phyloP scores from a whole-genome alignment of 495 filamentous ascomycete species.

The Xylaria castorea region DNA sequence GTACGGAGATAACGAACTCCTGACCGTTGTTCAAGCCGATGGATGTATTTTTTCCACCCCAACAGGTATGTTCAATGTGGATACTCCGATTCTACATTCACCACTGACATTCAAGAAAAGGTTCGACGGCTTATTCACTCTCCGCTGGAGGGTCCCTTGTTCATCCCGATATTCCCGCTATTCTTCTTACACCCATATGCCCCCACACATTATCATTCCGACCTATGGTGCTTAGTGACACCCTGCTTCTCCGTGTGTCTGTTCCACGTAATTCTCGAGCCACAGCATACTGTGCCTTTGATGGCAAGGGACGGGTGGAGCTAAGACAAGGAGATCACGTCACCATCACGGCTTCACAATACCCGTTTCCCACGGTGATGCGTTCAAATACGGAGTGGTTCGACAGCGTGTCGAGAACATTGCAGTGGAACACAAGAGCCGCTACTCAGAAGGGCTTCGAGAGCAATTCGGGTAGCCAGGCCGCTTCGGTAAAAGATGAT shows the following conservation, averaged over 20 bases:
- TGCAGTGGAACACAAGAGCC: constrained; percentile 91
- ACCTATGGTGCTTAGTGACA: constrained; percentile 98
- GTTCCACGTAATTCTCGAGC: constrained; percentile 84
- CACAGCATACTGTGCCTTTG: constrained; percentile 93
- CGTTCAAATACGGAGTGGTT: constrained; percentile 88
- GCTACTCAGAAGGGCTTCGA: constrained; percentile 85
- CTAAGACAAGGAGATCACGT: constrained; percentile 91
- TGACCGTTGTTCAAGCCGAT: constrained; percentile 95
- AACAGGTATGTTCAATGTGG: constrained; percentile 63
- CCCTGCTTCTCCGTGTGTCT: constrained; percentile 83
- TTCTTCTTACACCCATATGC: constrained; percentile 96
- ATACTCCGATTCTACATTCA: not conserved
- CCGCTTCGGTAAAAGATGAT: constrained; percentile 51
- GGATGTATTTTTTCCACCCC: constrained; percentile 97
- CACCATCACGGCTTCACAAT: constrained; percentile 90
- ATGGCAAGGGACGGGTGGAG: constrained; percentile 94
- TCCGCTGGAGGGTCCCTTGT: constrained; percentile 95
- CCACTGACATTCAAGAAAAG: constrained; percentile 42
- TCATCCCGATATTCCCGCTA: constrained; percentile 95
- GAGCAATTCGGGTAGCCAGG: constrained; percentile 44
- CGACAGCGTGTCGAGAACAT: constrained; percentile 84
- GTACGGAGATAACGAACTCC: constrained; percentile 88
- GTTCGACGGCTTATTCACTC: constrained; percentile 93
- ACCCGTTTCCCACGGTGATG: constrained; percentile 94
- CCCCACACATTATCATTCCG: constrained; percentile 96